Evolutionary conservation across 257 asterid genomes (phyloP).

Genomic region (Mentha longifolia): DNA sequence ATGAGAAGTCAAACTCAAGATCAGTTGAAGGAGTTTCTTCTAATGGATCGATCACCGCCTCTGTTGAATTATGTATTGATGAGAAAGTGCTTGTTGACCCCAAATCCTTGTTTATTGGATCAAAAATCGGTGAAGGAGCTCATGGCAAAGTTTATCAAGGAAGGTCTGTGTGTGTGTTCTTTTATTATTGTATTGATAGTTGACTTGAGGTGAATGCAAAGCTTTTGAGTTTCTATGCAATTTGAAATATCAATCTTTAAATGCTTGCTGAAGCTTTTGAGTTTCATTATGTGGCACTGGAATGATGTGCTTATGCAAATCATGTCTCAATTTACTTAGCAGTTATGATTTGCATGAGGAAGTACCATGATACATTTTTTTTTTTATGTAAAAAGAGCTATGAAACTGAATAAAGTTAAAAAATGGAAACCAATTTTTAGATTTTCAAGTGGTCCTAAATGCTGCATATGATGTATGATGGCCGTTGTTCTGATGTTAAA

Average conservation of each 20-base stretch:
- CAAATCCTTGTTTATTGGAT: conserved; percentile 75
- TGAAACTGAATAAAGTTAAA: neutral
- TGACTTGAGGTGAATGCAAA: conserved; percentile 15
- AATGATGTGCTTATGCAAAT: conserved; percentile 19
- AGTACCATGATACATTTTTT: conserved; percentile 15
- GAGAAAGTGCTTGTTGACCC: conserved; percentile 88
- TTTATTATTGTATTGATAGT: conserved; percentile 5
- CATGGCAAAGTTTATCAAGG: conserved; percentile 98
- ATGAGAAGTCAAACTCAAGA: conserved; percentile 41
- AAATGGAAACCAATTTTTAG: neutral
- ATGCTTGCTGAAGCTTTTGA: conserved; percentile 5
- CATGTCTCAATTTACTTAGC: neutral
- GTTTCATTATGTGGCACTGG: conserved; percentile 7
- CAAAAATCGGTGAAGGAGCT: conserved; percentile 96
- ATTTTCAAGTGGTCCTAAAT: neutral
- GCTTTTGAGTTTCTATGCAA: conserved; percentile 10
- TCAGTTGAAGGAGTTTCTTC: conserved; percentile 61
- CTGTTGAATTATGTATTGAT: conserved; percentile 55
- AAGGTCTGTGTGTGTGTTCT: conserved; percentile 53
- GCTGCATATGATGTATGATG: neutral
- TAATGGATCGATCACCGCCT: conserved; percentile 52
- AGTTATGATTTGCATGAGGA: neutral
- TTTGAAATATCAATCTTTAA: conserved; percentile 16
- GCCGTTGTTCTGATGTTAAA: neutral
- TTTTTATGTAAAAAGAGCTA: conserved; percentile 6